phyloP scores from a whole-genome alignment of 2,329 filamentous ascomycete species.

The Paecilomyces formosus region DNA sequence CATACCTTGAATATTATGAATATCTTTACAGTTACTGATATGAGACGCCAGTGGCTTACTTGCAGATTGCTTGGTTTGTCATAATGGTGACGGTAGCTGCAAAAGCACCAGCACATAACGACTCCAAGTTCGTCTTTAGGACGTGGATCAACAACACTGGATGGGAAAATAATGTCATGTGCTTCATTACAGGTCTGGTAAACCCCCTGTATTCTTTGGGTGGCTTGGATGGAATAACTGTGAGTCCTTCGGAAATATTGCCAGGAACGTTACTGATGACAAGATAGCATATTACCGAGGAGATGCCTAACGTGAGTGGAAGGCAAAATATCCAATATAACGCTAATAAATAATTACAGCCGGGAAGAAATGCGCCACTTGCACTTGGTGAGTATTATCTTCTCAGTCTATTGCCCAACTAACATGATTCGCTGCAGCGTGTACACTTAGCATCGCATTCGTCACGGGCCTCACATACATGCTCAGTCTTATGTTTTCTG shows the following conservation, averaged over 20 bases:
- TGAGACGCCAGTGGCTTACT: constrained; percentile 30
- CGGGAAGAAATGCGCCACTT: constrained; percentile 23
- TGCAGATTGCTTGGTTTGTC: constrained; percentile 42
- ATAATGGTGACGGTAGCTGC: constrained; percentile 44
- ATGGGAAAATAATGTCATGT: constrained; percentile 44
- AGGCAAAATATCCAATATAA: too few relatives aligned
- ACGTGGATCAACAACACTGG: constrained; percentile 49
- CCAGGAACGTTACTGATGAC: background rate
- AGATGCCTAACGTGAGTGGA: constrained; percentile 42
- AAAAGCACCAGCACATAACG: constrained; percentile 39
- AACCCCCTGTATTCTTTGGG: constrained; percentile 43
- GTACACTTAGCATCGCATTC: constrained; percentile 42
- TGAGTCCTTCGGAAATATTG: constrained; percentile 4
- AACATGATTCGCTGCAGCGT: constrained; percentile 1
- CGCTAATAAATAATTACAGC: constrained; percentile 9
- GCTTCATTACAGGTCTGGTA: constrained; percentile 45
- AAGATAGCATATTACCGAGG: constrained; percentile 42
- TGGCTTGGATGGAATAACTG: constrained; percentile 41
- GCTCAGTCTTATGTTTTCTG: constrained; percentile 46
- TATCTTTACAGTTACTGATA: background rate
- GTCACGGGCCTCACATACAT: constrained; percentile 44
- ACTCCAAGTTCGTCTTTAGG: constrained; percentile 43
- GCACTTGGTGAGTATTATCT: constrained; percentile 15
- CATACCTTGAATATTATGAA: background rate
- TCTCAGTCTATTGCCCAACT: background rate